Evolutionary conservation across 495 filamentous ascomycete genomes (phyloP), one percentile per base, ranked within the genome.

Genomic region (Astrocystis sublimbata): DNA sequence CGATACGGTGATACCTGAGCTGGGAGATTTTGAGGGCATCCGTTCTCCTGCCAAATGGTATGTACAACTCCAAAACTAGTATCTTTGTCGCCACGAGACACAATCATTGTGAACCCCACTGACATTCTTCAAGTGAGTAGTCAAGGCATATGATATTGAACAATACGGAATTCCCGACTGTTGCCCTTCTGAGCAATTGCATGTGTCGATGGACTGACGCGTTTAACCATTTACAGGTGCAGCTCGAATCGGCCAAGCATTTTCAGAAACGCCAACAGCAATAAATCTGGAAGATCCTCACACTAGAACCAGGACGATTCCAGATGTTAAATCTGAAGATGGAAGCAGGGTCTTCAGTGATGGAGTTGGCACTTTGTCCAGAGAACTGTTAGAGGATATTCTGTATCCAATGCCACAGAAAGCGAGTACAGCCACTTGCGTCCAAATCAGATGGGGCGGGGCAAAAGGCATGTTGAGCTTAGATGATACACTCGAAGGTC

Each of bases 201-300:
- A n/a, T 3, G n/a, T n/a, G n/a, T 31, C 4, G n/a, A 30, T 49
- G 26, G 1, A 13, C 13, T 17, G 6, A 0, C 28, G 12, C 38
- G 31, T 19, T 33, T 54, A 46, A 55, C 49, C 19, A n/a, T 1
- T 45, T 30, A 10, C 9, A 61, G 59, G 88, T 57, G 92, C 92
- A 0, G 91, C 92, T 0, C 78, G 91, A 31, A 92, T 94, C 36
- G 92, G 92, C 1, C 92, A 94, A 66, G 86, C 89, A 0, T 94
- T 94, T 54, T 89, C 90, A 0, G 89, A 94, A 60, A 94, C 92
- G 0, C 80, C 87, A 0, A 76, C 83, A 26, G 64, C 80, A 0
- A 65, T 90, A 1, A 65, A 75, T 3, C 61, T 78, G 5, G 36
- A 75, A 17, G 71, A 75, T 1, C 43, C 73, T n/a, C 35, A 57